Conservation (phyloP, 768 basidiomycete genomes). For the Russula compacta region DNA sequence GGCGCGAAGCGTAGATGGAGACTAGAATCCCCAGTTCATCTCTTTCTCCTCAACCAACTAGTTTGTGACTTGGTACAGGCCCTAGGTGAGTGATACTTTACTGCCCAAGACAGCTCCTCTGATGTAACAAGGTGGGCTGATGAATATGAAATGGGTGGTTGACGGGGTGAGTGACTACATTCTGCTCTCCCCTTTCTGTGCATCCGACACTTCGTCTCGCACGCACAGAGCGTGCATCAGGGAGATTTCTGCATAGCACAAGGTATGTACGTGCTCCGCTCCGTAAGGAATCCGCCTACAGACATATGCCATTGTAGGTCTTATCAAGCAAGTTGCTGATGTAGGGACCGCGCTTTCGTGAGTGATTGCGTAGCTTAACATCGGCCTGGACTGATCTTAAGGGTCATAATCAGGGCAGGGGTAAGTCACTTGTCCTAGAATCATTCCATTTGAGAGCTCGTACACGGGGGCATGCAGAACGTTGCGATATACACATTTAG, state of each 20-base stretch:
- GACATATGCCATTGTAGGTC: slow-evolving; percentile 1
- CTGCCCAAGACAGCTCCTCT: background rate
- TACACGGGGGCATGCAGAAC: slow-evolving; percentile 18
- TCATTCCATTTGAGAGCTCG: background rate
- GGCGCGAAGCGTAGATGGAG: slow-evolving; percentile 17
- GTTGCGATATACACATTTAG: slow-evolving; percentile 36
- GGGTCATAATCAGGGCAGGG: background rate
- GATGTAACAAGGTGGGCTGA: slow-evolving; percentile 28
- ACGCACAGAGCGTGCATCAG: background rate
- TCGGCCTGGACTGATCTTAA: background rate
- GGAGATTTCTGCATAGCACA: slow-evolving; percentile 14
- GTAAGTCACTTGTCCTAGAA: background rate
- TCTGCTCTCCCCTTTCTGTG: background rate
- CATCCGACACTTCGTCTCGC: background rate
- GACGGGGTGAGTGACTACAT: slow-evolving; percentile 25
- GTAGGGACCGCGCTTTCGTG: slow-evolving; percentile 18
- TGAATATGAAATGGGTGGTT: slow-evolving; percentile 30
- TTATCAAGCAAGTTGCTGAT: slow-evolving; percentile 16
- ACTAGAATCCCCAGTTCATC: slow-evolving; percentile 23
- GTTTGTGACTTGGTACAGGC: slow-evolving; percentile 26
- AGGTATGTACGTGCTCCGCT: background rate
- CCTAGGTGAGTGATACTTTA: slow-evolving; percentile 16
- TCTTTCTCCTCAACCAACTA: slow-evolving; percentile 25
- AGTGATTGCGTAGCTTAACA: background rate
- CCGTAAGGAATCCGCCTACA: background rate